phyloP scores from a whole-genome alignment of 2,329 filamentous ascomycete species.

The Passalora sequoiae region DNA sequence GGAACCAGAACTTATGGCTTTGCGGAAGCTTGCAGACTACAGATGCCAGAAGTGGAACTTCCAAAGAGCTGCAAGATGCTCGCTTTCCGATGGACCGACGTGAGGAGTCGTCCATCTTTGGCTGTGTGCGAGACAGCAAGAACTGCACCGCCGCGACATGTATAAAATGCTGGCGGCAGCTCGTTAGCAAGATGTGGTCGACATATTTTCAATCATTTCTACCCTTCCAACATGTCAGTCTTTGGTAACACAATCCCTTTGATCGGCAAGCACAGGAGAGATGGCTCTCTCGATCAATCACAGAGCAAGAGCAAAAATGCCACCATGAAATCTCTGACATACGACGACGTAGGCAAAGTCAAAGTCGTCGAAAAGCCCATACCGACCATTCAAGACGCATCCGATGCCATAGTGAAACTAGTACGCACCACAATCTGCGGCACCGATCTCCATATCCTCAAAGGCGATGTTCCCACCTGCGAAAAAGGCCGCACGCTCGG shows the following conservation, averaged over 20 bases:
- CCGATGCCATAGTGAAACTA: slow-evolving; percentile 38
- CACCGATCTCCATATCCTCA: slow-evolving; percentile 51
- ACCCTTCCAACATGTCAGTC: neutral
- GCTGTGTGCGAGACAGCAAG: too few relatives aligned
- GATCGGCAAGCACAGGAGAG: neutral
- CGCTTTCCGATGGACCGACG: neutral
- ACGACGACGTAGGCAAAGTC: slow-evolving; percentile 24
- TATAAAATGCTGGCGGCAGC: neutral
- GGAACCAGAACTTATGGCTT: too few relatives aligned
- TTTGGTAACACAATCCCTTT: neutral
- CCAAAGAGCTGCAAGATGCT: neutral
- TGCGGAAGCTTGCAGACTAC: too few relatives aligned
- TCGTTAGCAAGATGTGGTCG: too few relatives aligned
- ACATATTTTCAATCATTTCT: neutral
- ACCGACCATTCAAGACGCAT: slow-evolving; percentile 20
- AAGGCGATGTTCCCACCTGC: slow-evolving; percentile 50
- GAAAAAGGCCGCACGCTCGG: slow-evolving; percentile 46
- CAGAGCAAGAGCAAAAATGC: neutral
- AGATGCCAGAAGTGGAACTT: too few relatives aligned
- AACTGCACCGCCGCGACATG: neutral
- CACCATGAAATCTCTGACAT: slow-evolving; percentile 26
- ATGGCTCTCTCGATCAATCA: neutral
- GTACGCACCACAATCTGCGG: slow-evolving; percentile 30
- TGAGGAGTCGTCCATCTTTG: neutral
- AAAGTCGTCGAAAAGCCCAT: slow-evolving; percentile 25